Conservation (phyloP, 2,329 filamentous ascomycete species). For the Phoma sp. region DNA sequence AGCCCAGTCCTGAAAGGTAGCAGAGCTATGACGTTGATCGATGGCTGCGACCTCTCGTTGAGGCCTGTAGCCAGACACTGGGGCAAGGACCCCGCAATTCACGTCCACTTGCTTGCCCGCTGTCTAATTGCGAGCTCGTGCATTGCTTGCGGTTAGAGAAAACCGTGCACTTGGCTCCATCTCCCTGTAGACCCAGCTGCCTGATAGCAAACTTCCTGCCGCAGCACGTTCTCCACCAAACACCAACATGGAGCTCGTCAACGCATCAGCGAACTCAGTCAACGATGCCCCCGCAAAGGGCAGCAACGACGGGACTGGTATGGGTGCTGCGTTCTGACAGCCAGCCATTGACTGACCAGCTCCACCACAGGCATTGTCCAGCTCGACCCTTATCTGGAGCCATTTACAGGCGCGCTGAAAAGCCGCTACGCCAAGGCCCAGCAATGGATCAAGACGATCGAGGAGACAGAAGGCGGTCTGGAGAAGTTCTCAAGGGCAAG, state of each 20-base stretch:
- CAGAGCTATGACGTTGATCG: conserved; percentile 44
- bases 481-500: conserved; percentile 86
- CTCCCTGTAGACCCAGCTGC: conserved; percentile 20
- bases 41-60: conserved; percentile 41
- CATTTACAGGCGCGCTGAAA: conserved; percentile 79
- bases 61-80: conserved; percentile 37
- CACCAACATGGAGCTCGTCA: conserved; percentile 50
- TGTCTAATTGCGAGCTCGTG: conserved; percentile 17
- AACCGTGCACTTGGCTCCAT: conserved; percentile 14
- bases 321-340: conserved; percentile 1
- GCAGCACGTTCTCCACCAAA: conserved; percentile 18
- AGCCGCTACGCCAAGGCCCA: conserved; percentile 80
- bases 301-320: conserved; percentile 76
- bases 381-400: conserved; percentile 87
- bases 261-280: conserved; percentile 54
- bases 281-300: conserved; percentile 57
- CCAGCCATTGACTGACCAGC: conserved; percentile 31
- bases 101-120: conserved; percentile 24
- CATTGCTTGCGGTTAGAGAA: conserved; percentile 17
- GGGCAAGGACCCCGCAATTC: conserved; percentile 41
- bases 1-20: conserved; percentile 16
- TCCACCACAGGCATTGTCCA: conserved; percentile 74
- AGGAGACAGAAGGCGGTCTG: conserved; percentile 84
- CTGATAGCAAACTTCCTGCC: conserved; percentile 23
- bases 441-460: conserved; percentile 83